phyloP scores from a whole-genome alignment of 805 yeast species.

The Metschnikowia lunata region DNA sequence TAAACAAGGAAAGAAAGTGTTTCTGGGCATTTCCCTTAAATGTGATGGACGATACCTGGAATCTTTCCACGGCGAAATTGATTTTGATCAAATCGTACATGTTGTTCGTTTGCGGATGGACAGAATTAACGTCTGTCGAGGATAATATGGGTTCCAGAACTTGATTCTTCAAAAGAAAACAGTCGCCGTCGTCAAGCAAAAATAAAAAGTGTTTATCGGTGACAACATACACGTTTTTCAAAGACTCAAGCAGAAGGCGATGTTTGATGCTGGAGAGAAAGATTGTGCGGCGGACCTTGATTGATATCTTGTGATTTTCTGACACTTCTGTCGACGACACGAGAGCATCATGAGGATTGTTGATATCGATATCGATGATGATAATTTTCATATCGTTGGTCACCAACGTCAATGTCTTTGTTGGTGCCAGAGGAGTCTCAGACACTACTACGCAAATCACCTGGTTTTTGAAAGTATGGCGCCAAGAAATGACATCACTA shows the following conservation, averaged over 20 bases:
- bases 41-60: conserved; percentile 24
- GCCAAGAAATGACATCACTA: conserved; percentile 38
- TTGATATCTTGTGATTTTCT: conserved; percentile 22
- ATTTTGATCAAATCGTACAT: conserved; percentile 35
- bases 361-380: conserved; percentile 22
- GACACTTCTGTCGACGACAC: conserved; percentile 7
- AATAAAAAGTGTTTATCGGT: conserved; percentile 32
- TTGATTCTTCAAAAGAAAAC: conserved; percentile 34
- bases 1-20: conserved; percentile 29
- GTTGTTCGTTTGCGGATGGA: conserved; percentile 18
- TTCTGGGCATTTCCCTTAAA: conserved; percentile 10
- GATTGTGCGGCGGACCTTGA: conserved; percentile 29
- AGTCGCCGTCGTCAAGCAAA: conserved; percentile 35
- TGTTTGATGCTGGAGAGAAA: conserved; percentile 30
- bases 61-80: conserved; percentile 27
- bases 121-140: conserved; percentile 1
- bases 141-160: conserved; percentile 1
- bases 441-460: conserved; percentile 20
- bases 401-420: conserved; percentile 22
- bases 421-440: neutral
- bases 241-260: conserved; percentile 21
- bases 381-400: conserved; percentile 28
- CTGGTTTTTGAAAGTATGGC: conserved; percentile 27
- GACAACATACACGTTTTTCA: conserved; percentile 24
- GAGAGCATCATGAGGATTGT: neutral